Conservation (phyloP, 148 eudicot genomes). For the Mesembryanthemum crystallinum region DNA sequence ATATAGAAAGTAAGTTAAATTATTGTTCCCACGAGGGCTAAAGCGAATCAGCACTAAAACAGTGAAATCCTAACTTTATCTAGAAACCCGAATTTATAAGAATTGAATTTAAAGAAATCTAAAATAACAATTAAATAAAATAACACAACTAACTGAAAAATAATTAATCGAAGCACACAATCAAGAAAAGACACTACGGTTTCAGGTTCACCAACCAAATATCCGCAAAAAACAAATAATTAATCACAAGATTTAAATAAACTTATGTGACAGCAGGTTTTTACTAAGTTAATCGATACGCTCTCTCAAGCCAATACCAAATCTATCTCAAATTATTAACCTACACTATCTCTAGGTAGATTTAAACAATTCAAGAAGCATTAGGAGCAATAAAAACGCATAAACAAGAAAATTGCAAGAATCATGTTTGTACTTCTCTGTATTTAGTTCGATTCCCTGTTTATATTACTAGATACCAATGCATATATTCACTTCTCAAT, state of each 20-base stretch:
- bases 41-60: not conserved
- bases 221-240: not conserved
- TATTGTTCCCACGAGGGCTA: not conserved
- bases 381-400: not conserved
- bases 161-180: not conserved
- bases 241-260: not conserved
- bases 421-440: not conserved
- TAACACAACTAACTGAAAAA: not conserved
- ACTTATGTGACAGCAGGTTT: not conserved
- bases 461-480: not conserved
- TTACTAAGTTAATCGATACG: not conserved
- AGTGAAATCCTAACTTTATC: not conserved
- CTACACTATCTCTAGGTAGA: not conserved
- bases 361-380: not conserved
- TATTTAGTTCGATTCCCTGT: not conserved
- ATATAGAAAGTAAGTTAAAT: not conserved
- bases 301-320: too few relatives aligned
- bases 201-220: not conserved
- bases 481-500: not conserved
- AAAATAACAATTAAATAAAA: not conserved
- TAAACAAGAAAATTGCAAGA: not conserved
- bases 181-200: not conserved
- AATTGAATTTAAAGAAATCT: not conserved
- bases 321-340: too few relatives aligned
- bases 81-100: not conserved